Evolutionary conservation across 805 yeast species (phyloP).

Genomic region (Saturnispora hagleri): DNA sequence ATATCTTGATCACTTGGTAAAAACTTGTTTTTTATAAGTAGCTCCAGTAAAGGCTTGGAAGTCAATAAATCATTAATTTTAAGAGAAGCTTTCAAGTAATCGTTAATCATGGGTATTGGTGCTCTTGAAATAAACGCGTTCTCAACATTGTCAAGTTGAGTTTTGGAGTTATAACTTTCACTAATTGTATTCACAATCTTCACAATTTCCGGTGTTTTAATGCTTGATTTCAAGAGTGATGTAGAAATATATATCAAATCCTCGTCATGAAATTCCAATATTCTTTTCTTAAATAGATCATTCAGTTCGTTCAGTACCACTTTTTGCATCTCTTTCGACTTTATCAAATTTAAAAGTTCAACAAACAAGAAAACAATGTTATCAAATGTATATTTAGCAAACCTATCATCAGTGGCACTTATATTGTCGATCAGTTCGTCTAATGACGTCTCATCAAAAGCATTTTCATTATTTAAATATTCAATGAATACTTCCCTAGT

Average conservation of each 20-base stretch:
- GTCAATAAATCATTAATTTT: conserved; percentile 14
- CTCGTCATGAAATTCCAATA: conserved; percentile 12
- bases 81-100: conserved; percentile 13
- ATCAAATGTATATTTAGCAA: conserved; percentile 9
- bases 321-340: not conserved
- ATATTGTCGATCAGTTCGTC: not conserved
- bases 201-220: not conserved
- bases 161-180: not conserved
- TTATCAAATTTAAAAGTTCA: conserved; percentile 1
- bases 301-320: conserved; percentile 4
- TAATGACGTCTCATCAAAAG: conserved; percentile 1
- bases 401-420: not conserved
- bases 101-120: conserved; percentile 2
- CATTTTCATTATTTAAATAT: not conserved
- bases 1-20: conserved; percentile 13
- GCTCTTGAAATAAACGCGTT: conserved; percentile 3
- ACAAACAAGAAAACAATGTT: conserved; percentile 7
- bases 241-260: conserved; percentile 3
- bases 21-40: conserved; percentile 6
- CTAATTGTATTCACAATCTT: not conserved
- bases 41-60: conserved; percentile 13
- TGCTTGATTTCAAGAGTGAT: not conserved
- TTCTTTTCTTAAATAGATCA: conserved; percentile 5
- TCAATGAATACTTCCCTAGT: not conserved
- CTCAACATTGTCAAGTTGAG: not conserved